Percentiles rank a stretch among this genome's conserved stretches.
phyloP scores from a whole-genome alignment of 2,329 filamentous ascomycete species.

The Blastomyces gilchristii region DNA sequence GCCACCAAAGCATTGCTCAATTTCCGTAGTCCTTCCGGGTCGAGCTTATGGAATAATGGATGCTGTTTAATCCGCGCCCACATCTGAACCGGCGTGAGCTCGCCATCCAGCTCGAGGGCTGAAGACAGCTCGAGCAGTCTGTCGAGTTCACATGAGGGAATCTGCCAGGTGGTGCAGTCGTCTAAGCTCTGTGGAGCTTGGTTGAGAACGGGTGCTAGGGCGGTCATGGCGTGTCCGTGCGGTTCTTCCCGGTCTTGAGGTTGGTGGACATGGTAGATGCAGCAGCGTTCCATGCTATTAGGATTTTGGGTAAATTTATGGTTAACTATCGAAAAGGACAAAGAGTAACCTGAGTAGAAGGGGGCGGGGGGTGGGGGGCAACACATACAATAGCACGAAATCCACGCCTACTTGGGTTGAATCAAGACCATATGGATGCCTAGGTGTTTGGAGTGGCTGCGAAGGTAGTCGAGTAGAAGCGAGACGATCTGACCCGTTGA shows the following conservation, averaged over 20 bases:
- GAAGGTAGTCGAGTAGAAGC: background rate
- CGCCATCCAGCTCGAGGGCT: slow-evolving; percentile 21
- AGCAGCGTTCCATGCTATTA: slow-evolving; percentile 21
- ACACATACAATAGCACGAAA: slow-evolving; percentile 22
- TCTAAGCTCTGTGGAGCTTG: slow-evolving; percentile 17
- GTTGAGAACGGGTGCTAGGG: slow-evolving; percentile 21
- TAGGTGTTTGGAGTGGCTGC: slow-evolving; percentile 6
- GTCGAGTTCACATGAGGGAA: slow-evolving; percentile 22
- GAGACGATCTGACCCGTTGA: slow-evolving; percentile 5
- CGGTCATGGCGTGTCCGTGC: slow-evolving; percentile 22
- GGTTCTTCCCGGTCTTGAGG: slow-evolving; percentile 14
- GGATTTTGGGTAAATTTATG: background rate
- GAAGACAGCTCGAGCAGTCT: slow-evolving; percentile 20
- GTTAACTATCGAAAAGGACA: background rate
- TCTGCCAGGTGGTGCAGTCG: slow-evolving; percentile 17
- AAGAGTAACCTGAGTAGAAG: background rate
- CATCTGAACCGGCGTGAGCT: slow-evolving; percentile 34
- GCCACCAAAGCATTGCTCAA: slow-evolving; percentile 24
- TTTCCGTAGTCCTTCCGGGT: slow-evolving; percentile 19
- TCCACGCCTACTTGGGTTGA: slow-evolving; percentile 23
- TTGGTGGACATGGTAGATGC: slow-evolving; percentile 18
- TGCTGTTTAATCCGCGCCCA: slow-evolving; percentile 29
- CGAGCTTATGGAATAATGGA: slow-evolving; percentile 25
- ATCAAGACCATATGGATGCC: slow-evolving; percentile 22
- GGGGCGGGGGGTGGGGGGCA: too few species aligned